Base-by-base conservation (phyloP, 768 basidiomycete genomes). In the Boletus rubescentipes region DNA sequence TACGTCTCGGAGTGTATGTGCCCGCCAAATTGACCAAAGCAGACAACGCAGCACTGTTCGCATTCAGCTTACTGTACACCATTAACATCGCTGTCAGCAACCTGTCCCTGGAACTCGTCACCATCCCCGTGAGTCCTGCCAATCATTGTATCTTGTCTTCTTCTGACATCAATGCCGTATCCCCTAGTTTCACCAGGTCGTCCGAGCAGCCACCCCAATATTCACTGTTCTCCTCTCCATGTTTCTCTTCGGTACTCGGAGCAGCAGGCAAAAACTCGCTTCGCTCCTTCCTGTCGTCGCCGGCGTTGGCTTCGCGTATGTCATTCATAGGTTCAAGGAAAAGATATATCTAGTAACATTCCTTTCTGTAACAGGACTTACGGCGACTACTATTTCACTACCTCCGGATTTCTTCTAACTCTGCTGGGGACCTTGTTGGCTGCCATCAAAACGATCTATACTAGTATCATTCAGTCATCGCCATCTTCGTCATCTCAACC, bases 1-100 rank as follows among this genome's bases (percentile, higher is more conserved):
- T 87, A 14, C 77, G 80, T 42, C 70, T 75, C 36, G 83, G 84
- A 2, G 59, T 76, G 18, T 91, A 86, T 65, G 75, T 73, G 0
- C 85, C 86, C 15, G 79, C 83, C 30, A 74, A 76, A 26, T 70
- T 89, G 16, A 76, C 74, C 9, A 60, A 68, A 15, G 63, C 73
- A 21, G 79, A 91, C 67, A 82, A 80, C 51, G 51, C 83, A 20
- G 80, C 87, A 12, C 77, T 99, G 14, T 67, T 85, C 23, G 80
- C 85, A 2, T 99, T 98, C 74, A 96, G 93, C 61, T 74, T 86
- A 18, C 77, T 99, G 2, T 99, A 97, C 70, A 90, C 95, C 5
- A 73, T 96, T 68, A 99, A 99, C 67, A 96, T 98, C 61, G 87
- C 89, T 38, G 87, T 98, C 44, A 95, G 93, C 75, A 99, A 99